Base-by-base conservation (phyloP, 2,329 filamentous ascomycete genomes). In the Ustilaginoidea virens region DNA sequence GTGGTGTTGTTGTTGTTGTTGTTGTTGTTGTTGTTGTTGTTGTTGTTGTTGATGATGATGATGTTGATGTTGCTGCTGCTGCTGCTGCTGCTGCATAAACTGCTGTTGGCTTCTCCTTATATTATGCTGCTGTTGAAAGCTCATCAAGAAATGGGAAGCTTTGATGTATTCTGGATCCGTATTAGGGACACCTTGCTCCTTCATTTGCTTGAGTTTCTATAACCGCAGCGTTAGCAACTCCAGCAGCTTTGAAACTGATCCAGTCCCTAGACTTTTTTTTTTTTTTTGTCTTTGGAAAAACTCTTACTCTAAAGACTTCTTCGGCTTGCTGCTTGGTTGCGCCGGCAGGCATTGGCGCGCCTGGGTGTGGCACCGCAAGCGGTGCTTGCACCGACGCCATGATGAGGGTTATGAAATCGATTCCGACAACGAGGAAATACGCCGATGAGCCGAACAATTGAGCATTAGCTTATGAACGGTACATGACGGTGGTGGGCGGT, bases 121-220 rank as follows among this genome's bases (percentile, higher is more conserved):
- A 32, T 66, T 61, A 37, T 70, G 69, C 41, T 74, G 68, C 37
- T 73, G 69, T 40, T 82, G 78, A 31, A 93, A 69, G 41, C 66
- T 73, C 21, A 69, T 53, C 36, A 94, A 66, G 35, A 92, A 74
- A 36, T 79, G 73, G 30, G 82, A 76, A 18, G 75, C 70, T 55
- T 90, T 92, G 45, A 87, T 67, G 45, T 78, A 86, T 50, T 96
- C 86, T 25, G 87, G 87, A 45, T 96, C 85, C 32, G 68, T 78
- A 32, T 74, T 67, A 23, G 81, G 72, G 15, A 92, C 77, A 41
- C 86, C 86, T 44, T 77, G 68, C 32, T 80, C 70, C 55, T 87
- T 90, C 80, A 96, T 85, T 51, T 81, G 73, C 47, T 80, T 78
- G 40, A 80, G 90, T 67, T 82, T 85, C 86, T 94, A 13, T 9